Evolutionary conservation across 192 early-diverging fungal genomes (phyloP), one percentile per base, ranked within the genome.

Genomic region (Umbelopsis isabellina): DNA sequence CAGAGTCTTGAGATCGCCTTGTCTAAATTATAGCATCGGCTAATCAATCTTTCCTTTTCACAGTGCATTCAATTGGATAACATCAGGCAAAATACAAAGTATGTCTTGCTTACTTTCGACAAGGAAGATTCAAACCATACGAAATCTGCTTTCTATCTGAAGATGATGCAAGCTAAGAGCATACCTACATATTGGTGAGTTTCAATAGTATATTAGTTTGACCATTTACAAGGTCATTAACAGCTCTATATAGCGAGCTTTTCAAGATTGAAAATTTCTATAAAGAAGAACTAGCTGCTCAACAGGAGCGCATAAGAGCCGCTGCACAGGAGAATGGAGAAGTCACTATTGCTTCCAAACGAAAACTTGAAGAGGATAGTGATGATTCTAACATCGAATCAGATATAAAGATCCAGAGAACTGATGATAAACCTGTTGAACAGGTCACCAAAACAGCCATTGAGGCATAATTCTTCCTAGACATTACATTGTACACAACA

Each of bases 31-130:
- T 13, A 11, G 1, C 7, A n/a, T 30, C 13, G 27, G 27, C 10
- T 16, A 33, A 20, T 2, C 1, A 18, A 3, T 16, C 30, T 33
- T 35, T 35, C 55, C 33, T 61, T 33, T 16, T 61, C 30, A 22
- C 71, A 88, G 86, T 80, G 90, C 33, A 76, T 96, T 23, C 75
- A 82, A 27, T 83, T 86, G 16, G 83, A 92, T 61, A 96, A 94
- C 75, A 70, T 85, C 8, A 94, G 85, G 75, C 77, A 87, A 50
- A 97, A 97, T 83, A 89, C 92, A 72, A 99, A 99, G 82, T 99
- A 97, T 83, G 87, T 88, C 2, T 67, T 97, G 25, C 74, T 97
- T 84, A 89, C 93, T 66, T 97, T 99, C 91, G 87, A 92, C 66
- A 81, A 85, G 5, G 82, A 79, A 0, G 48, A 89, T 35, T 78